Conservation (phyloP, 2,329 filamentous ascomycete genomes). For the Waltergamsia citrina region DNA sequence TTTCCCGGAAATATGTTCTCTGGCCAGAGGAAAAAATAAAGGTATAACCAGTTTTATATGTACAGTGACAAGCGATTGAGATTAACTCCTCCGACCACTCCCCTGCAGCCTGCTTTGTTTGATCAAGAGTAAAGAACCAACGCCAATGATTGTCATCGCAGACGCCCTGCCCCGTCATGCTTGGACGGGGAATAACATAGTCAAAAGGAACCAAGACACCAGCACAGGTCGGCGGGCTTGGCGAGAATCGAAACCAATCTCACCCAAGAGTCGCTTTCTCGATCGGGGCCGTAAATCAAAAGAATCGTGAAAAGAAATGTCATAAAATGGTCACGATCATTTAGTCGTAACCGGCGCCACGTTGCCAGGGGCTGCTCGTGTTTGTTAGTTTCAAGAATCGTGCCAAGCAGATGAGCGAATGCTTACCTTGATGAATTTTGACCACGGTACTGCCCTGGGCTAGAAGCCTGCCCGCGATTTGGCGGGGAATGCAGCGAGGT, state of each 20-base stretch:
- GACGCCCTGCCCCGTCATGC: slow-evolving; percentile 2
- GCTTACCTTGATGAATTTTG: slow-evolving; percentile 15
- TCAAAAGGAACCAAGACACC: neutral
- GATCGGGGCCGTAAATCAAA: neutral
- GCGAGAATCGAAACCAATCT: neutral
- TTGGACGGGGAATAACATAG: neutral
- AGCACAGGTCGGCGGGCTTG: neutral
- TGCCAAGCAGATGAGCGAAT: neutral
- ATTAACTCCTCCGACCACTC: too few species aligned
- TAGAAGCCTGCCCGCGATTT: slow-evolving; percentile 19
- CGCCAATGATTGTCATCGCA: slow-evolving; percentile 3
- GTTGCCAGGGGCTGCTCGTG: slow-evolving; percentile 30
- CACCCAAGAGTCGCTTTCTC: neutral
- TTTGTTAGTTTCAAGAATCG: slow-evolving; percentile 7
- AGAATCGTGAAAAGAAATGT: slow-evolving; percentile 2
- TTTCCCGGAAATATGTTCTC: too few species aligned
- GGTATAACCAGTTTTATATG: neutral
- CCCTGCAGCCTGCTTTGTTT: neutral
- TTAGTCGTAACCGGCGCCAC: slow-evolving; percentile 31
- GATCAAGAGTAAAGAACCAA: neutral
- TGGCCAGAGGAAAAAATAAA: neutral
- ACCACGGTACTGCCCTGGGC: slow-evolving; percentile 19
- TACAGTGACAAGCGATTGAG: too few species aligned
- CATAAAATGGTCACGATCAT: neutral
- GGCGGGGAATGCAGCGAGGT: slow-evolving; percentile 16